Evolutionary conservation across 2,329 filamentous ascomycete species (phyloP), one percentile per base, ranked within the genome.

Genomic region (Claviceps lovelessii): DNA sequence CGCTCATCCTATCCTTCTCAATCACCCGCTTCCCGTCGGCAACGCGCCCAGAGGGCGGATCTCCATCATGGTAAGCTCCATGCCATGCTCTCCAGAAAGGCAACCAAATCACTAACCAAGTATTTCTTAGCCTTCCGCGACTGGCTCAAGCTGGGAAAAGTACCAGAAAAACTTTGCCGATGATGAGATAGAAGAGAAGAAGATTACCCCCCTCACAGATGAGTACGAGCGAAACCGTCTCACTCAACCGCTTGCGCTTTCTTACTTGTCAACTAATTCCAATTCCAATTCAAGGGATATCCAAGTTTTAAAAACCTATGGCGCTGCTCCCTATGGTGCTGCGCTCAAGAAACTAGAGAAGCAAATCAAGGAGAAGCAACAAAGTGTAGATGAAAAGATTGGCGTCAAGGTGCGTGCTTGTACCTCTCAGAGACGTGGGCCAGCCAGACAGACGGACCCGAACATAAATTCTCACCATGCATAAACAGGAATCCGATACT

Each of bases 361-460:
- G 73, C 88, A 96, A 74, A 97, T 98, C 78, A 98, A 97, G 72
- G 93, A 98, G 71, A 95, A 95, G 73, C 93, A 98, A 73, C 86
- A 88, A 66, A 95, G 90, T 59, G 91, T 98, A 58, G 95, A 98
- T 63, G 93, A 98, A 75, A 98, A 98, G 81, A 97, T 98, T 63
- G 93, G 84, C 55, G 84, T 88, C 64, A 89, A 88, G 77, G 81
- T 84, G 76, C 49, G 55, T 41, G 54, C 42, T 19, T 19, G 33
- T 50, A 47, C n/a, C n/a, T 35, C 17, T 4, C 17, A 31, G 15
- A 29, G 15, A 28, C 15, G 45, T 37, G 33, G 46, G 39, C n/a
- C 11, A 7, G 44, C 29, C 11, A 28, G 2, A 23, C 13, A 6
- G 44, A 28, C 11, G n/a, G 10, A 3, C 46, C 31, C 33, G 19